These are phyloP conservation scores for Candida sp. DNA, from an alignment of 1,139 yeast species.

Conservation along the genomic window DNA sequence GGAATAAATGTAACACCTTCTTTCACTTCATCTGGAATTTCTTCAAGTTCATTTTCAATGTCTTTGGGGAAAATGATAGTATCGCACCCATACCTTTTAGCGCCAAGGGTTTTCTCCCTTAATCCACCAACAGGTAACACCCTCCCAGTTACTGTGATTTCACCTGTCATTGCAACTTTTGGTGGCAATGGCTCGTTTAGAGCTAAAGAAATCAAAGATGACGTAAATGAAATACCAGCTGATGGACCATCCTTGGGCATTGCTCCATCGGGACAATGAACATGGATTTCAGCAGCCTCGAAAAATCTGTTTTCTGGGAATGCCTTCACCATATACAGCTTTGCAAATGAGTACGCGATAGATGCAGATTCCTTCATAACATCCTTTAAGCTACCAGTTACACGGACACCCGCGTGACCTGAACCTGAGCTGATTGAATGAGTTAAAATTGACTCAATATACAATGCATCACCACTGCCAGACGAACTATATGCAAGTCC, in stretches of 20 bases:
- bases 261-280: conserved; percentile 98
- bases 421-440: conserved; percentile 69
- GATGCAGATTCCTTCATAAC: conserved; percentile 97
- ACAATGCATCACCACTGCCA: conserved; percentile 88
- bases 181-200: conserved; percentile 71
- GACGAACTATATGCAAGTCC: conserved; percentile 92
- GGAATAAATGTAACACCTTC: conserved; percentile 85
- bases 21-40: conserved; percentile 84
- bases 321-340: conserved; percentile 73
- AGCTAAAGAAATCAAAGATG: conserved; percentile 84
- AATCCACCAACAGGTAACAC: conserved; percentile 93
- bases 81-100: conserved; percentile 89
- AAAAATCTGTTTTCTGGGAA: conserved; percentile 87
- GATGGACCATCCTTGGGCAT: conserved; percentile 98
- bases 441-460: conserved; percentile 90
- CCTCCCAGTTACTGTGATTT: conserved; percentile 88
- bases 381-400: conserved; percentile 95
- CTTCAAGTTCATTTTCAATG: conserved; percentile 89
- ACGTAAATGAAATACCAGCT: conserved; percentile 94
- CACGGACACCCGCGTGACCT: conserved; percentile 45
- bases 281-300: conserved; percentile 87
- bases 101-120: conserved; percentile 93
- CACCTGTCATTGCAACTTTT: conserved; percentile 95
- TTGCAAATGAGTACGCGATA: conserved; percentile 88
- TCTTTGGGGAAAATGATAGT: conserved; percentile 93